phyloP scores from a whole-genome alignment of 352 stramenopile species.

The Phytophthora hibernalis region DNA sequence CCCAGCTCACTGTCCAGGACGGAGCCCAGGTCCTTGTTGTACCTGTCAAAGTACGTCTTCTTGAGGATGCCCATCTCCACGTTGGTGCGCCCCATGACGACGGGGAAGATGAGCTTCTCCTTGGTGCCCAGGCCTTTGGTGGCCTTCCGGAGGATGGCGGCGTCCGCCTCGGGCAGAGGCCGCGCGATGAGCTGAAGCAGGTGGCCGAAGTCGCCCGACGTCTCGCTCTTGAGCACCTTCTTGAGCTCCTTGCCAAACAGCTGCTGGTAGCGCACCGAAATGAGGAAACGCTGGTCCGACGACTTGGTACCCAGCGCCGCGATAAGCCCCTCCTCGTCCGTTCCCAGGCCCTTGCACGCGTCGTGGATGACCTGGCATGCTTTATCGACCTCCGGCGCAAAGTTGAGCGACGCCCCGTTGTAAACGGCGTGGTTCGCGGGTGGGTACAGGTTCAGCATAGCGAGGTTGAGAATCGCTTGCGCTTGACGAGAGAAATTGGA shows the following conservation, averaged over 20 bases:
- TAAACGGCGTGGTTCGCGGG: constrained; percentile 68
- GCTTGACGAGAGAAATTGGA: constrained; percentile 8
- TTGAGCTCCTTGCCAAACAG: constrained; percentile 67
- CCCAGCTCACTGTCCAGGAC: constrained; percentile 65
- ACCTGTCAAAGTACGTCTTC: constrained; percentile 78
- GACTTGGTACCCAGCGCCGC: constrained; percentile 62
- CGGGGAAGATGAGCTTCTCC: constrained; percentile 76
- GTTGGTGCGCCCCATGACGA: constrained; percentile 73
- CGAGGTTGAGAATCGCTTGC: constrained; percentile 18
- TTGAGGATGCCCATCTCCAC: constrained; percentile 81
- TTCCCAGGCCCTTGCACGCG: constrained; percentile 73
- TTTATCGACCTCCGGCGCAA: constrained; percentile 56
- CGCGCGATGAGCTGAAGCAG: constrained; percentile 63
- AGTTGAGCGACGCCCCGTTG: constrained; percentile 53
- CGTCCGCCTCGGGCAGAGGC: constrained; percentile 72
- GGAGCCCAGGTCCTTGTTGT: constrained; percentile 65
- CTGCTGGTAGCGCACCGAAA: constrained; percentile 71
- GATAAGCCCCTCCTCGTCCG: constrained; percentile 61
- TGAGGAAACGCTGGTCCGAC: constrained; percentile 66
- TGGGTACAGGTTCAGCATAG: constrained; percentile 85
- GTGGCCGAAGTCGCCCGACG: constrained; percentile 68
- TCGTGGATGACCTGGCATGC: constrained; percentile 63
- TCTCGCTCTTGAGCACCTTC: constrained; percentile 68
- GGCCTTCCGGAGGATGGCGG: constrained; percentile 62
- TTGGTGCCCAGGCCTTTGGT: constrained; percentile 76